These are phyloP conservation scores for Didymella pinodella DNA, from an alignment of 2,329 filamentous ascomycete genomes.

Conservation along the genomic window DNA sequence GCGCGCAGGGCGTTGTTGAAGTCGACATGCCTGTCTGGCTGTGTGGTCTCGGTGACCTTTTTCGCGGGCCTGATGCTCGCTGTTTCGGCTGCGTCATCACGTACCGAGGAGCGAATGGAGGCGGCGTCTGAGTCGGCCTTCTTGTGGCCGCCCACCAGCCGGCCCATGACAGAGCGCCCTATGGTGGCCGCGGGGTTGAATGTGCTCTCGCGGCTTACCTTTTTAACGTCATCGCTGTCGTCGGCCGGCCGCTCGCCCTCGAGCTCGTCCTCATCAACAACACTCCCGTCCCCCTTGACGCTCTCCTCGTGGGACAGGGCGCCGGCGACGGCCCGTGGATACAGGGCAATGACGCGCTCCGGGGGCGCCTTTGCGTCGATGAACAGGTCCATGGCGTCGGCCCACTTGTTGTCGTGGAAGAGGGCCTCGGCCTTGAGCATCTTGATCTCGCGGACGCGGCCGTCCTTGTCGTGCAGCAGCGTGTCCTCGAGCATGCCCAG, in stretches of 20 bases:
- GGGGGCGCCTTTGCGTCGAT: conserved; percentile 89
- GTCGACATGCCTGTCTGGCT: conserved; percentile 64
- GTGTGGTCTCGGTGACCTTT: conserved; percentile 54
- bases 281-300: conserved; percentile 53
- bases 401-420: conserved; percentile 83
- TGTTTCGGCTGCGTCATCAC: conserved; percentile 64
- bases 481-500: conserved; percentile 92
- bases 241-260: conserved; percentile 31
- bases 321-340: conserved; percentile 83
- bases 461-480: conserved; percentile 80
- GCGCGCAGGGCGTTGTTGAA: conserved; percentile 82
- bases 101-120: conserved; percentile 68
- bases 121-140: conserved; percentile 59
- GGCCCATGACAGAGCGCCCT: conserved; percentile 57
- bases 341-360: conserved; percentile 84
- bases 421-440: conserved; percentile 88
- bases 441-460: conserved; percentile 83
- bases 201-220: conserved; percentile 29
- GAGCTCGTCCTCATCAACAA: conserved; percentile 39
- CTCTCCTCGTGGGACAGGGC: conserved; percentile 72
- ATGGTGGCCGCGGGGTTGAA: conserved; percentile 39
- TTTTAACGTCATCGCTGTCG: conserved; percentile 33
- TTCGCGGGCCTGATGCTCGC: conserved; percentile 58
- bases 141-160: conserved; percentile 55
- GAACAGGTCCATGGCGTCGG: conserved; percentile 88